Evolutionary conservation across 179 eudicot genomes (phyloP), one percentile per base, ranked within the genome.

Genomic region (Sideroxylon spinosum): DNA sequence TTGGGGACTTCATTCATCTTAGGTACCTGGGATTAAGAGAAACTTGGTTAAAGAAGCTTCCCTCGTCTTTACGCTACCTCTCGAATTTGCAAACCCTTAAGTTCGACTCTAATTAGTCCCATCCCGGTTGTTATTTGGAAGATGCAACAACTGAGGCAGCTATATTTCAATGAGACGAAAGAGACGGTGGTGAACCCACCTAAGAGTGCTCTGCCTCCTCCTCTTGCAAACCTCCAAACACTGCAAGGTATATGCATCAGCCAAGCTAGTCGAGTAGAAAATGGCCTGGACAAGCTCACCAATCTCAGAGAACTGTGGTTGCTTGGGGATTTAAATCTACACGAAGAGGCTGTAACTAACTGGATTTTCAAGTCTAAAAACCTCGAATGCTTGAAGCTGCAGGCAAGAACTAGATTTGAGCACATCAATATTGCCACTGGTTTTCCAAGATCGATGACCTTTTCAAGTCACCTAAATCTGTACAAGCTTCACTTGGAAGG

Each of bases 361-460:
- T 52, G 76, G 76, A 53, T 73, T 56, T 73, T 48, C 2, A 53
- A 11, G 49, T 73, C n/a, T 11, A 28, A 73, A 48, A 73, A 26
- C 46, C 63, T 53, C n/a, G 63, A 73, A 73, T 73, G 63, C 56
- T 48, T 73, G 76, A 73, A 73, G 76, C 63, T 73, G 44, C 44
- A 73, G 16, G 63, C 44, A 25, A 46, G 7, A 11, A 7, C 14
- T n/a, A 71, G 28, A 8, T 48, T 49, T 6, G 28, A 1, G 28
- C 28, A 49, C 19, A 57, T 57, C 20, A 57, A 14, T 53, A 53
- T 0, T 14, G 16, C 3, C 0, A 14, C n/a, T 57, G n/a, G n/a
- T 19, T 6, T 59, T 1, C 63, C 63, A 14, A 59, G n/a, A 16
- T 59, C n/a, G 7, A 59, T 49, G 74, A 71, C 59, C 2, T 49